Conservation (phyloP, 805 yeast species). For the Candida maltosa region DNA sequence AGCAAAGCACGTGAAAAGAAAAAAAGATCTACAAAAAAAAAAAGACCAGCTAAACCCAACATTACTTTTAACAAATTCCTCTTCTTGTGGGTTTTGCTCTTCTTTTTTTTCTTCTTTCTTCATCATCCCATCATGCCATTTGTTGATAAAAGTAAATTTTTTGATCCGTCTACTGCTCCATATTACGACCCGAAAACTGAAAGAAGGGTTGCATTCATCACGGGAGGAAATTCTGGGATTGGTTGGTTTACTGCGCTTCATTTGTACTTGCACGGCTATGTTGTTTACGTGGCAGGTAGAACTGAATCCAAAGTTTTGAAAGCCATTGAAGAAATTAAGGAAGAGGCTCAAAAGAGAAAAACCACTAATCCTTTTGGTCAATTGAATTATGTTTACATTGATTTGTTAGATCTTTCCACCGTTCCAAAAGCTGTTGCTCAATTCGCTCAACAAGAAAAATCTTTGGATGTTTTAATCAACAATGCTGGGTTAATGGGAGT, state of each 20-base stretch:
- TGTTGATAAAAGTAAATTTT: slow-evolving; percentile 13
- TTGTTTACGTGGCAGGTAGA: slow-evolving; percentile 35
- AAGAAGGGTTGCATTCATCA: slow-evolving; percentile 29
- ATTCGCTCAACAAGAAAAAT: slow-evolving; percentile 20
- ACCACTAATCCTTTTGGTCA: slow-evolving; percentile 40
- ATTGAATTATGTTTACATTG: slow-evolving; percentile 50
- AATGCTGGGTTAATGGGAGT: slow-evolving; percentile 42
- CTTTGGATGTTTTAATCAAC: slow-evolving; percentile 31
- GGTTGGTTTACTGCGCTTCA: slow-evolving; percentile 40
- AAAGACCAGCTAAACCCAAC: too few relatives aligned
- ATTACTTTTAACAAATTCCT: too few relatives aligned
- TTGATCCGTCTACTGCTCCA: slow-evolving; percentile 24
- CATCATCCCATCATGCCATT: too few relatives aligned
- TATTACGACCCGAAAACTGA: slow-evolving; percentile 25
- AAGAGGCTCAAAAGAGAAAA: slow-evolving; percentile 27
- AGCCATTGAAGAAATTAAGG: slow-evolving; percentile 30
- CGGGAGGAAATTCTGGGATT: slow-evolving; percentile 41
- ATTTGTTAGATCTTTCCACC: slow-evolving; percentile 40
- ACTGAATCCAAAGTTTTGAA: slow-evolving; percentile 25
- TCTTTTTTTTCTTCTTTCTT: too few relatives aligned
- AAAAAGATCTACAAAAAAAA: too few relatives aligned
- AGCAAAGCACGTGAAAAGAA: too few relatives aligned
- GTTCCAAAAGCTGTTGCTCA: slow-evolving; percentile 24
- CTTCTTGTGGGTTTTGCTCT: too few relatives aligned
- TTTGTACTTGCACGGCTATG: slow-evolving; percentile 37